Conservation (phyloP, 805 yeast genomes). For the Brettanomyces naardenensis region DNA sequence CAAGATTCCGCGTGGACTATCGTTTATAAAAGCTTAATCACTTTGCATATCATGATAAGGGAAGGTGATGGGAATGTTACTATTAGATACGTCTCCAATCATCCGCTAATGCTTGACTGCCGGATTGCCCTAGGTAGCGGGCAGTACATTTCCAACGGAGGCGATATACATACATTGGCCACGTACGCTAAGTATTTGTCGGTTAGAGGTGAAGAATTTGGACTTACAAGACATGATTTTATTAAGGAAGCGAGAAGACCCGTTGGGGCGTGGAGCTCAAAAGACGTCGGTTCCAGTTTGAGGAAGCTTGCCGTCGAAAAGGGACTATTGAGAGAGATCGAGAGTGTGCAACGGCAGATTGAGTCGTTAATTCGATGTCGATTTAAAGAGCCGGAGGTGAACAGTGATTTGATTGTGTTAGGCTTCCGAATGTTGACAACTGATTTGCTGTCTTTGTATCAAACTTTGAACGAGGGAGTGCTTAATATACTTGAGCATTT, state of each 20-base stretch:
- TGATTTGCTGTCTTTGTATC: constrained; percentile 80
- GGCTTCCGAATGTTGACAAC: constrained; percentile 86
- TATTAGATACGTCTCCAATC: constrained; percentile 54
- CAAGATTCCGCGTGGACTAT: constrained; percentile 87
- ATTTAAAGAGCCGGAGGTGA: constrained; percentile 71
- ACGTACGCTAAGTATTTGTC: constrained; percentile 68
- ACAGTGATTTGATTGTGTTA: constrained; percentile 75
- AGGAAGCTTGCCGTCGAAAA: constrained; percentile 59
- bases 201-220: constrained; percentile 62
- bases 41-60: constrained; percentile 82
- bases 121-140: constrained; percentile 22
- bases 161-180: constrained; percentile 48
- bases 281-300: constrained; percentile 49
- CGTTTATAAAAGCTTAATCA: constrained; percentile 77
- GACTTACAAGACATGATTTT: constrained; percentile 60
- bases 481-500: constrained; percentile 89
- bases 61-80: constrained; percentile 84
- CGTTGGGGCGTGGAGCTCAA: constrained; percentile 26
- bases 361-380: constrained; percentile 66
- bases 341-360: constrained; percentile 77
- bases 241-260: constrained; percentile 54
- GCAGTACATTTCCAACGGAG: constrained; percentile 27
- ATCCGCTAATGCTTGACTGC: constrained; percentile 50
- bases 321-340: constrained; percentile 79
- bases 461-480: constrained; percentile 90